Conservation (phyloP, 352 stramenopile genomes). For the Phytopythium mirpurense region DNA sequence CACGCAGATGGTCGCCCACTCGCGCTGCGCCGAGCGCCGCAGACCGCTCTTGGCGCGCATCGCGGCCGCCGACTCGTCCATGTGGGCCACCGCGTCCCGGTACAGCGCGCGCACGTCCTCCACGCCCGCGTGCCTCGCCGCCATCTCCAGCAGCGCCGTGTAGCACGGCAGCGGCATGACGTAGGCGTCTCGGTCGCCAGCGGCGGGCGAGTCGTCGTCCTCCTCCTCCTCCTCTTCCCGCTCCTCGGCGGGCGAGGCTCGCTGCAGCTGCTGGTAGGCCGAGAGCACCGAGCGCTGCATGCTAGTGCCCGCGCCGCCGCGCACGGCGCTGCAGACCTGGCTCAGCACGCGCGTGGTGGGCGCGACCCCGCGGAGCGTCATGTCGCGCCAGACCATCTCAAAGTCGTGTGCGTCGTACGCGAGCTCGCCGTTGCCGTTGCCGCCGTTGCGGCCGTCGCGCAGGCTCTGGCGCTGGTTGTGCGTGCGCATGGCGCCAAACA, state of each 20-base stretch:
- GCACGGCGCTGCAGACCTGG: constrained; percentile 14
- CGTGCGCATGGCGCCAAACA: constrained; percentile 42
- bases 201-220: too few relatives aligned
- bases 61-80: not conserved
- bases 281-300: constrained; percentile 13
- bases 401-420: constrained; percentile 30
- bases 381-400: constrained; percentile 35
- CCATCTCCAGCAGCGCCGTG: constrained; percentile 29
- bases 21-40: not conserved
- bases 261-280: constrained; percentile 14
- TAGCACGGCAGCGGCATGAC: constrained; percentile 33
- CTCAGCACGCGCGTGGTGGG: constrained; percentile 31
- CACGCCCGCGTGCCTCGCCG: constrained; percentile 19
- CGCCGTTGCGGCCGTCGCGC: not conserved
- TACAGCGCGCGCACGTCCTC: constrained; percentile 35
- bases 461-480: constrained; percentile 8
- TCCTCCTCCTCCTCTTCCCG: too few relatives aligned
- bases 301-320: not conserved
- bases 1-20: constrained; percentile 1
- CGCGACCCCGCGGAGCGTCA: constrained; percentile 23
- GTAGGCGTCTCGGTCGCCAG: constrained; percentile 25
- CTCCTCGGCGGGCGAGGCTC: too few relatives aligned
- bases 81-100: constrained; percentile 22
- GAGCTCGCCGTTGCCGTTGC: not conserved
- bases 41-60: not conserved